These are phyloP conservation scores for Trebouxia gelatinosa DNA, from an alignment of 163 green algal species.

Conservation along the genomic window DNA sequence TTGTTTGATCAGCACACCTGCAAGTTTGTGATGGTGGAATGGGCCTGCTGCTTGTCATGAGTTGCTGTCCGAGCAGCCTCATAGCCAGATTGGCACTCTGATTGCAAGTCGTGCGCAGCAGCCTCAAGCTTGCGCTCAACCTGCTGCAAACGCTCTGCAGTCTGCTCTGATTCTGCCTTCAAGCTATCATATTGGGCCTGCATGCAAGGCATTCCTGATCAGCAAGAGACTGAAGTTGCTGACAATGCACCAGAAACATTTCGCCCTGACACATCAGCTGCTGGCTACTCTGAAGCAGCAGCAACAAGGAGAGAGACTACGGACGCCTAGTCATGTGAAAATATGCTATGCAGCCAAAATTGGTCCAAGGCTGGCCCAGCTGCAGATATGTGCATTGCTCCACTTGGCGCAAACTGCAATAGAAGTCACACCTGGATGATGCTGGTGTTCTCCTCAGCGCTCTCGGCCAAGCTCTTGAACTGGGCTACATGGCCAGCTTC, in stretches of 20 bases:
- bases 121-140: background rate
- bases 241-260: background rate
- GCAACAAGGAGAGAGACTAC: background rate
- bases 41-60: slow-evolving; percentile 7
- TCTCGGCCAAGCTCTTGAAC: slow-evolving; percentile 12
- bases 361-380: background rate
- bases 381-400: background rate
- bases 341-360: background rate
- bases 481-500: slow-evolving; percentile 17
- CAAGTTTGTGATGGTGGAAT: slow-evolving; percentile 11
- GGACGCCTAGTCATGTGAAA: background rate
- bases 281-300: background rate
- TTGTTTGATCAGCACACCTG: slow-evolving; percentile 5
- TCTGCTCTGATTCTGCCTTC: background rate
- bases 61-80: slow-evolving; percentile 1
- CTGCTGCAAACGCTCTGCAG: background rate
- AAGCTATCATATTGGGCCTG: background rate
- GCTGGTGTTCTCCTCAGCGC: slow-evolving; percentile 19
- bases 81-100: background rate
- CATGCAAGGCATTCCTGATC: no score
- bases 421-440: background rate
- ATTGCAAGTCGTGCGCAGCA: slow-evolving; percentile 2
- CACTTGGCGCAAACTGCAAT: background rate
- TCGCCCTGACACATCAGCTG: background rate
- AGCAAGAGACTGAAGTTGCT: background rate